Conservation (phyloP, 345 rosid species). For the Eucalyptus urophylla region DNA sequence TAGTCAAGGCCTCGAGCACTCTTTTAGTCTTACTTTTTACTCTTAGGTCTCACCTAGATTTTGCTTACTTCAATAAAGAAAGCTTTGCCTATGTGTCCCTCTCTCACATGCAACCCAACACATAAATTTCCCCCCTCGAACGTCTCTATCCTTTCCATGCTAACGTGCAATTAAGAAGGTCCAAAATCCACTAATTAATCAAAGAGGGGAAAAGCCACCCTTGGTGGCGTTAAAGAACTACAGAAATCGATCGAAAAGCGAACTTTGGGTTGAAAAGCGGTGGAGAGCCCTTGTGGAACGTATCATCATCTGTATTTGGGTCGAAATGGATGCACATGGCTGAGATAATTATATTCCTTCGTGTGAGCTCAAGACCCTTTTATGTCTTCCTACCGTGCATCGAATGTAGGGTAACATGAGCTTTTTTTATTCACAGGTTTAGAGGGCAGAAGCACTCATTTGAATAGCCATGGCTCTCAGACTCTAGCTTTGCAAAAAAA, state of each 20-base stretch:
- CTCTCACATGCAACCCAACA: constrained; percentile 54
- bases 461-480: neutral
- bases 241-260: neutral
- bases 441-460: neutral
- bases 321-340: constrained; percentile 42
- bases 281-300: neutral
- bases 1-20: neutral
- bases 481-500: neutral
- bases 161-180: neutral
- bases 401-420: constrained; percentile 18
- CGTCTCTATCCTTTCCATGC: neutral
- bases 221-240: neutral
- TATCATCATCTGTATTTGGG: constrained; percentile 12
- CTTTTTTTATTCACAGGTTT: neutral
- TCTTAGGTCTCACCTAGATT: neutral
- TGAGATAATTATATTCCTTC: constrained; percentile 26
- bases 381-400: neutral
- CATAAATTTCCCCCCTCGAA: neutral
- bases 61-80: neutral
- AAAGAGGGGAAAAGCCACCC: neutral
- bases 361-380: neutral
- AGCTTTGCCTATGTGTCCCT: neutral
- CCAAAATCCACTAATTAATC: neutral
- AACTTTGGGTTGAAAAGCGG: constrained; percentile 1
- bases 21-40: neutral